phyloP scores from a whole-genome alignment of 2,329 filamentous ascomycete species.

The Aureobasidium melanogenum region DNA sequence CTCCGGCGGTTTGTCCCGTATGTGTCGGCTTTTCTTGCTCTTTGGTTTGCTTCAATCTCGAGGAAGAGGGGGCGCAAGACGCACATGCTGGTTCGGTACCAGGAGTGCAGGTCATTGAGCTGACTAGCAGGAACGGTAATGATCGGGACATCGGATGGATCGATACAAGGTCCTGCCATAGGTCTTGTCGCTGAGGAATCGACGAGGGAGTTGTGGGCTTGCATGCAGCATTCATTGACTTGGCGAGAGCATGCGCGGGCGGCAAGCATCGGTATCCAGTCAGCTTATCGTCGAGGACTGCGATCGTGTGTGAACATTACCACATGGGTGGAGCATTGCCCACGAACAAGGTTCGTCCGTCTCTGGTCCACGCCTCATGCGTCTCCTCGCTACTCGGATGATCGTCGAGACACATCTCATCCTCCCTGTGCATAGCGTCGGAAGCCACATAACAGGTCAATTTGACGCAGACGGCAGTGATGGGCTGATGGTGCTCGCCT shows the following conservation, averaged over 20 bases:
- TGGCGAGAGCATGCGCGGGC: constrained; percentile 15
- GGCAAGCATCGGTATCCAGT: constrained; percentile 34
- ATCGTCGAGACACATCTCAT: constrained; percentile 14
- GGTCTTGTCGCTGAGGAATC: background rate
- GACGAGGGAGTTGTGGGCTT: background rate
- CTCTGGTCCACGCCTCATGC: constrained; percentile 18
- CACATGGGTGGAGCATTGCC: background rate
- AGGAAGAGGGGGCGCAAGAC: background rate
- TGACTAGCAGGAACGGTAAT: background rate
- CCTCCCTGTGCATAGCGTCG: background rate
- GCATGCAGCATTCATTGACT: constrained; percentile 10
- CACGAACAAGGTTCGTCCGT: background rate
- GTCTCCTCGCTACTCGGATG: constrained; percentile 29
- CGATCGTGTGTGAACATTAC: constrained; percentile 20
- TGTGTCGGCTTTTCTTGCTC: constrained; percentile 4
- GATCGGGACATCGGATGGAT: background rate
- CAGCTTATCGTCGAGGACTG: constrained; percentile 39
- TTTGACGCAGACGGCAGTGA: background rate
- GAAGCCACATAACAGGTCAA: background rate
- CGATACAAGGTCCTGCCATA: background rate
- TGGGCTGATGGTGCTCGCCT: constrained; percentile 7
- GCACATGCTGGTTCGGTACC: constrained; percentile 6
- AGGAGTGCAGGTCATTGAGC: background rate
- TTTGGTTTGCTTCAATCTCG: background rate
- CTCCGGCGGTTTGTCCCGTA: background rate